phyloP scores from a whole-genome alignment of 2,329 filamentous ascomycete species.

The Monosporascus sp. region DNA sequence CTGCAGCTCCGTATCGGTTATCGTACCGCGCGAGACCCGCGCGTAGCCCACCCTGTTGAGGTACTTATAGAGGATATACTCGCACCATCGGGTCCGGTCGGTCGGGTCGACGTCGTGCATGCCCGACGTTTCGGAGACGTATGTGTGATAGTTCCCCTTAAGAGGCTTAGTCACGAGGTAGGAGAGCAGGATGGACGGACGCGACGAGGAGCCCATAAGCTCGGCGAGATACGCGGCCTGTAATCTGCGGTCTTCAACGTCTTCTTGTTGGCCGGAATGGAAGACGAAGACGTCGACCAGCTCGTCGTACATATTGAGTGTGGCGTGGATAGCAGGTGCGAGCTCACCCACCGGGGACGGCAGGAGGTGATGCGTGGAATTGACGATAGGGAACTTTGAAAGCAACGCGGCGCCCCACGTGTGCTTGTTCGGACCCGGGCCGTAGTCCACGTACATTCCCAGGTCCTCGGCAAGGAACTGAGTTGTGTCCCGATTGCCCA shows the following conservation, averaged over 20 bases:
- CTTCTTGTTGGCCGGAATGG: constrained; percentile 97
- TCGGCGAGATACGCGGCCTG: constrained; percentile 82
- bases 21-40: constrained; percentile 78
- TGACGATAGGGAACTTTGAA: constrained; percentile 95
- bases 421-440: constrained; percentile 96
- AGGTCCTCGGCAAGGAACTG: constrained; percentile 94
- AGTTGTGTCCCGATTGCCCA: constrained; percentile 96
- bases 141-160: constrained; percentile 94
- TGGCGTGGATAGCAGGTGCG: constrained; percentile 94
- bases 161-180: constrained; percentile 90
- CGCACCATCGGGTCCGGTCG: constrained; percentile 98
- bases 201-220: constrained; percentile 76
- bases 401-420: constrained; percentile 92
- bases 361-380: constrained; percentile 92
- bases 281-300: constrained; percentile 94
- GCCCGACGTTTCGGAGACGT: constrained; percentile 76
- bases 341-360: constrained; percentile 92
- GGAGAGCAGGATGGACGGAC: constrained; percentile 79
- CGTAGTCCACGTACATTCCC: constrained; percentile 98
- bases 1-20: constrained; percentile 96
- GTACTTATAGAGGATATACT: constrained; percentile 95
- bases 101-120: constrained; percentile 93
- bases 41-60: constrained; percentile 84
- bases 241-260: constrained; percentile 81
- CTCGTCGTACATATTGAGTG: constrained; percentile 85